Conservation (phyloP, 2,329 filamentous ascomycete species). For the Colletotrichum spinosum region DNA sequence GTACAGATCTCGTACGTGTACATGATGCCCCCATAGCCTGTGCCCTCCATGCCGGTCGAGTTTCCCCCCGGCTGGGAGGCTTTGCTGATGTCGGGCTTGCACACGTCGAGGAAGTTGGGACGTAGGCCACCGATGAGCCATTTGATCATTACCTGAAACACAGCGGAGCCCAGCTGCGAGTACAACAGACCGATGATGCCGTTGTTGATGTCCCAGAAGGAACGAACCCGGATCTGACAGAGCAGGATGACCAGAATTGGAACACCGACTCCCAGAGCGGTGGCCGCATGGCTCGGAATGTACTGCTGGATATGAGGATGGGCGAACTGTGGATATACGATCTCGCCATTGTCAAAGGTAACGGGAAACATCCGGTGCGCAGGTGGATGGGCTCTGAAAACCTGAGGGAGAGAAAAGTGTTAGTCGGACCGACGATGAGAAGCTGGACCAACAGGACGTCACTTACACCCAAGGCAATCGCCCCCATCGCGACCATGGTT, state of each 20-base stretch:
- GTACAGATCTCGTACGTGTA: constrained; percentile 79
- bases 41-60: constrained; percentile 55
- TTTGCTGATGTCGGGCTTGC: constrained; percentile 67
- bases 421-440: constrained; percentile 40
- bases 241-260: constrained; percentile 74
- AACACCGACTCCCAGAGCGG: constrained; percentile 72
- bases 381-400: constrained; percentile 73
- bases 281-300: constrained; percentile 77
- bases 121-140: constrained; percentile 78
- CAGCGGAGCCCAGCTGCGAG: constrained; percentile 74
- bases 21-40: constrained; percentile 71
- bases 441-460: constrained; percentile 29
- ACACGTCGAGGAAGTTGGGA: constrained; percentile 79
- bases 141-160: constrained; percentile 83
- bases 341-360: constrained; percentile 72
- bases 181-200: constrained; percentile 77
- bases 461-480: constrained; percentile 74
- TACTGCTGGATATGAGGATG: constrained; percentile 79
- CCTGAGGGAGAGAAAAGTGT: constrained; percentile 48
- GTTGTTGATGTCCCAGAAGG: constrained; percentile 79
- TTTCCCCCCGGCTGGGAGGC: constrained; percentile 55
- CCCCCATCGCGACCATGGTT: constrained; percentile 76
- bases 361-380: constrained; percentile 77
- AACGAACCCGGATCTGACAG: constrained; percentile 75
- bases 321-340: constrained; percentile 77